phyloP scores from a whole-genome alignment of 106 monocot genomes.

The Dioscorea zingiberensis region DNA sequence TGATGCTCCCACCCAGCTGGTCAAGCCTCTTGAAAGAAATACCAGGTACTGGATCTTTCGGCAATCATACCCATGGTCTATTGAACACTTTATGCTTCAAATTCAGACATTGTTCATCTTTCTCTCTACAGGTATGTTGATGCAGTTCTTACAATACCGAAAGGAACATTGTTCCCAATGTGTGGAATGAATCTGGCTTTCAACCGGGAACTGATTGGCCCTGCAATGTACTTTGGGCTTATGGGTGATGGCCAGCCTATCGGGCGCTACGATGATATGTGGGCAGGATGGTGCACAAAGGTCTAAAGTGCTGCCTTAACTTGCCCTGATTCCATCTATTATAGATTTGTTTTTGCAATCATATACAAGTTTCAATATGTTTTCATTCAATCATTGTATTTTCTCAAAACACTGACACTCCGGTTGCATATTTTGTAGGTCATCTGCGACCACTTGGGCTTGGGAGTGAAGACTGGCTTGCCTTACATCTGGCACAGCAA shows the following conservation, averaged over 20 bases:
- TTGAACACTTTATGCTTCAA: background rate
- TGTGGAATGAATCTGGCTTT: constrained; percentile 42
- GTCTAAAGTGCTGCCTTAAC: background rate
- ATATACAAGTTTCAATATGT: background rate
- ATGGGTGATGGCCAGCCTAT: constrained; percentile 46
- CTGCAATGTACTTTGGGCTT: constrained; percentile 48
- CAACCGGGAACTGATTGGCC: constrained; percentile 36
- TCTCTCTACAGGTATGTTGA: constrained; percentile 29
- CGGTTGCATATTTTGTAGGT: constrained; percentile 25
- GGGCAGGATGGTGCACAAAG: constrained; percentile 51
- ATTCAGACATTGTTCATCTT: background rate
- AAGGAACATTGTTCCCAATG: constrained; percentile 42
- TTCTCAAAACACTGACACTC: background rate
- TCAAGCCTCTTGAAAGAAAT: constrained; percentile 41
- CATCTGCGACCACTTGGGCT: constrained; percentile 37
- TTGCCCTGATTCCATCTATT: too few species aligned
- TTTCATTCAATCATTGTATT: background rate
- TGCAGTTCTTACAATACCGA: constrained; percentile 34
- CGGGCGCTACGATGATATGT: constrained; percentile 43
- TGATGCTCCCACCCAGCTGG: constrained; percentile 45
- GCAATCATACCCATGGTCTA: too few species aligned
- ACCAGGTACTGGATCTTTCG: constrained; percentile 15
- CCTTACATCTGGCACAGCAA: constrained; percentile 57
- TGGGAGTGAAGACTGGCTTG: constrained; percentile 41
- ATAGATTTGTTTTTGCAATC: too few species aligned